Evolutionary conservation across 148 eudicot genomes (phyloP).

Genomic region (Amaranthus cruentus): DNA sequence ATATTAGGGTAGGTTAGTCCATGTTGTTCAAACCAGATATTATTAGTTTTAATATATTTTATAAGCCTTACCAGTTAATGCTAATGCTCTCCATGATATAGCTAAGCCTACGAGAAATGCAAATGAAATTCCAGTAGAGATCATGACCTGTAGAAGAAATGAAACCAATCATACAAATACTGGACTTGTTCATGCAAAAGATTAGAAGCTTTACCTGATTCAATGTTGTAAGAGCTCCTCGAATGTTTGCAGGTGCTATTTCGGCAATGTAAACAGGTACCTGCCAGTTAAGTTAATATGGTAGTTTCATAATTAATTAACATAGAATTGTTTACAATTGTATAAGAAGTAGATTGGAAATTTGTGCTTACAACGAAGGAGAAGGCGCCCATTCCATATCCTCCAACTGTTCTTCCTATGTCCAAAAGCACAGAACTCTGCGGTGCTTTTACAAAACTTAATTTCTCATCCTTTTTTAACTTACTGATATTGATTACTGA

Average conservation of each 20-base stretch:
- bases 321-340: neutral
- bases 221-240: conserved; percentile 1
- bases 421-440: conserved; percentile 56
- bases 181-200: too few relatives aligned
- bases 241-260: conserved; percentile 8
- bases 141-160: conserved; percentile 57
- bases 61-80: conserved; percentile 51
- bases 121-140: conserved; percentile 62
- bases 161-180: neutral
- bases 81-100: conserved; percentile 69
- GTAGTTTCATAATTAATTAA: neutral
- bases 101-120: conserved; percentile 67
- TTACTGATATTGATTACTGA: too few relatives aligned
- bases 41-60: too few relatives aligned
- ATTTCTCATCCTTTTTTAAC: neutral
- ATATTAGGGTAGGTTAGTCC: too few relatives aligned
- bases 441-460: neutral
- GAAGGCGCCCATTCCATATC: conserved; percentile 94
- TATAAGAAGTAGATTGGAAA: neutral
- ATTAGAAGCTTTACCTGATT: neutral
- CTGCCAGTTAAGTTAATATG: neutral
- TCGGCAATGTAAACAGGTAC: neutral
- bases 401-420: conserved; percentile 81
- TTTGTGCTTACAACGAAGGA: conserved; percentile 66
- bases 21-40: too few relatives aligned